These are phyloP conservation scores for Bretschneidera sinensis DNA, from an alignment of 345 rosid species.

Conservation along the genomic window DNA sequence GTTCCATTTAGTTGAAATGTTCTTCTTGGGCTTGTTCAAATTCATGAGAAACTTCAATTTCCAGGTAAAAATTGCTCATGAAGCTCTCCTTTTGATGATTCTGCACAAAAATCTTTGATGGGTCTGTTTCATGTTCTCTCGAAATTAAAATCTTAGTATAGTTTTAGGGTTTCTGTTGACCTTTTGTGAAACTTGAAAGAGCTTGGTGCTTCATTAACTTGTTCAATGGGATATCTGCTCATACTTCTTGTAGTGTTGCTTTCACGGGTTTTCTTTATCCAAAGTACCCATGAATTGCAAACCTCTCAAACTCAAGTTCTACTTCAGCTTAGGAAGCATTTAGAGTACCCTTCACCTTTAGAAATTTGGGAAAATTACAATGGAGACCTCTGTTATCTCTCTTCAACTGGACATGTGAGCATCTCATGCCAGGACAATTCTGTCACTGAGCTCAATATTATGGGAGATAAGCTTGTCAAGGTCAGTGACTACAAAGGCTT, in stretches of 20 bases:
- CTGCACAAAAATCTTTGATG: no score
- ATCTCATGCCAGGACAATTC: constrained; percentile 56
- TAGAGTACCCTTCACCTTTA: constrained; percentile 70
- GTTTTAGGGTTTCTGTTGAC: no score
- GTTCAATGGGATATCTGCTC: constrained; percentile 34
- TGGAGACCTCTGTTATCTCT: constrained; percentile 63
- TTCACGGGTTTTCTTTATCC: constrained; percentile 36
- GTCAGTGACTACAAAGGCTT: constrained; percentile 52
- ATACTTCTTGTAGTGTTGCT: constrained; percentile 32
- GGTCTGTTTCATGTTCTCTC: no score
- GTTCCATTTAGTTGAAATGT: neutral
- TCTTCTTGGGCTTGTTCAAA: no score
- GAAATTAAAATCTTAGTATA: no score
- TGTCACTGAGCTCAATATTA: constrained; percentile 72
- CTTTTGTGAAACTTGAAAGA: no score
- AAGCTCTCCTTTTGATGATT: no score
- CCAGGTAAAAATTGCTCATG: no score
- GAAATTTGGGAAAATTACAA: constrained; percentile 54
- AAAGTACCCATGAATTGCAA: constrained; percentile 49
- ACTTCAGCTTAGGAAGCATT: constrained; percentile 72
- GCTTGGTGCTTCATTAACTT: constrained; percentile 20
- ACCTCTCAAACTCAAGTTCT: constrained; percentile 58
- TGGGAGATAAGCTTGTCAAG: constrained; percentile 65
- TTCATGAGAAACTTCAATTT: no score
- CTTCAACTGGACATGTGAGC: constrained; percentile 53